A percentile compares a stretch with the other conserved stretches of the same genome.
phyloP scores from a whole-genome alignment of 345 rosid genomes.

The Eucalyptus marginata region DNA sequence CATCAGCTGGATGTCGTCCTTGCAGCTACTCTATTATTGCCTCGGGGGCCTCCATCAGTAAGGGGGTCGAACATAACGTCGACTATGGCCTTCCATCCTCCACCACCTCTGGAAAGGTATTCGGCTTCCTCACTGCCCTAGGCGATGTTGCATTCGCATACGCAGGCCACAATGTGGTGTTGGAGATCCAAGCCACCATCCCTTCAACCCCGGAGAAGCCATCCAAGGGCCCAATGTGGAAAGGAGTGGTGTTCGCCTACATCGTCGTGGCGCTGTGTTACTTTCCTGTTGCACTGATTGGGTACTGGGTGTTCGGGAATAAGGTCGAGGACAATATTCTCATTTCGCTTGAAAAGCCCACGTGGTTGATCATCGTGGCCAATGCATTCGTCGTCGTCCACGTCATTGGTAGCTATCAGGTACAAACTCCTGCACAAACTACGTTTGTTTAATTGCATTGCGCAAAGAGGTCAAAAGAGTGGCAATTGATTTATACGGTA shows the following conservation, averaged over 20 bases:
- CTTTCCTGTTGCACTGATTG: conserved; percentile 63
- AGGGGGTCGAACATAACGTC: conserved; percentile 37
- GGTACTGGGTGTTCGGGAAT: conserved; percentile 51
- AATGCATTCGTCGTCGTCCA: conserved; percentile 64
- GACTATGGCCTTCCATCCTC: conserved; percentile 31
- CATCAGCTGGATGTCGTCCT: neutral
- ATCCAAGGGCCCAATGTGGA: conserved; percentile 87
- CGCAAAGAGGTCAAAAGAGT: neutral
- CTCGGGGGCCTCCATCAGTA: conserved; percentile 43
- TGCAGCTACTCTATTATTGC: conserved; percentile 77
- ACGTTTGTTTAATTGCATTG: neutral
- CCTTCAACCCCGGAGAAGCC: conserved; percentile 75
- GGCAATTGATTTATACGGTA: neutral
- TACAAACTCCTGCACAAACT: neutral
- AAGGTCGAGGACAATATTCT: conserved; percentile 55
- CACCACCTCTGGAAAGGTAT: conserved; percentile 27
- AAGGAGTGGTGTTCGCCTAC: conserved; percentile 59
- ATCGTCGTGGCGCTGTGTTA: conserved; percentile 60
- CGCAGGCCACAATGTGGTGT: conserved; percentile 71
- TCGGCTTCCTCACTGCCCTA: conserved; percentile 54
- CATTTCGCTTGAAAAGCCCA: conserved; percentile 49
- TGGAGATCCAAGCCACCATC: conserved; percentile 86
- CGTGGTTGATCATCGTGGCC: conserved; percentile 50
- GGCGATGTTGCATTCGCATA: conserved; percentile 85
- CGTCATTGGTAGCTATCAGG: conserved; percentile 82